Base-by-base conservation (phyloP, 768 basidiomycete species). In the Rhodotorula diobovata region DNA sequence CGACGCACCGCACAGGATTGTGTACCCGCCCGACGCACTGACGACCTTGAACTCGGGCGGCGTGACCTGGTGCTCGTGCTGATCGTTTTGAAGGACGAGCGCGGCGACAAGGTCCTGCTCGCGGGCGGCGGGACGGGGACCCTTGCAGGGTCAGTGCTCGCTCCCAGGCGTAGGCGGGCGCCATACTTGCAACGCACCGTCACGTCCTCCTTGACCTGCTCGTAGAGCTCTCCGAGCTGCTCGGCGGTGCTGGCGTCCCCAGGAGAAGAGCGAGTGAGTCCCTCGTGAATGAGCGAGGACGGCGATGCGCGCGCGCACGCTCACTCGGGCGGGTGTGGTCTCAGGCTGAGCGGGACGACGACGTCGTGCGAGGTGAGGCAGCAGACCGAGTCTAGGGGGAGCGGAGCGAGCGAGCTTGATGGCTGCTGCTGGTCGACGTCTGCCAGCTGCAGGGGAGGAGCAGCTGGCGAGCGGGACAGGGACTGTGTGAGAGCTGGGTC, bases 1-100 rank as follows among this genome's bases (percentile, higher is more conserved):
- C 12, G 25, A 32, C 55, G 32, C 20, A 58, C 54, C 43, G 55
- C 43, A 57, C 23, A 34, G 7, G 16, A 58, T n/a, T 2, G 25
- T 2, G 62, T 69, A 74, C 43, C 71, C 74, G 21, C 66, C 54
- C 30, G 34, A n/a, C 15, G n/a, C 12, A 2, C n/a, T 20, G 16
- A 53, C 65, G 39, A 70, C 30, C 25, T 41, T 59, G 35, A 65
- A 23, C 9, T 14, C 28, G 16, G 14, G 28, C 9, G 58, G 65
- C 18, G 43, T 10, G 20, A n/a, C 10, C 4, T n/a, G 16, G 6
- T 16, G 3, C 4, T 21, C 4, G 14, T 15, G 14, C 28, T 11
- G 3, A 16, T 37, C 28, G 45, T 39, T 48, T n/a, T n/a, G n/a
- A n/a, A n/a, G n/a, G 25, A 66, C 56, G 20, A 50, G 9, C n/a